Conservation (phyloP, 1,284 basidiomycete species). For the Vanrija pseudolonga region DNA sequence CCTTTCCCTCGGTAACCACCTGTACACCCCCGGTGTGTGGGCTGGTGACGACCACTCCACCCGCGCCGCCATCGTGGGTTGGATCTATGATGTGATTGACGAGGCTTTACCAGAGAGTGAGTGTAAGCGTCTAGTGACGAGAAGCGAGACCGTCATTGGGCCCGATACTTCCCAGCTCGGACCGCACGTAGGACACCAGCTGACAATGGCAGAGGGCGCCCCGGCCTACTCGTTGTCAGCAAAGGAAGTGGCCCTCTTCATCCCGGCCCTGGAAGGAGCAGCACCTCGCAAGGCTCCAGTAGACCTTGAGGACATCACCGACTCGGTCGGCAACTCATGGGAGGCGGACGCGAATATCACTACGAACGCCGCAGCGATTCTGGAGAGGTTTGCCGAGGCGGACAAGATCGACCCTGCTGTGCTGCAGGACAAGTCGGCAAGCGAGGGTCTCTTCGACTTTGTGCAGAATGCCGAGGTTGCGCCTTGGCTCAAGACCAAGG, state of each 20-base stretch:
- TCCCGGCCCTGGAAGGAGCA: background rate
- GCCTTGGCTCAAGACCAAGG: background rate
- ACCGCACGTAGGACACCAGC: background rate
- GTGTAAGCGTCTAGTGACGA: background rate
- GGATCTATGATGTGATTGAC: constrained; percentile 1
- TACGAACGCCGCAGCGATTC: constrained; percentile 1
- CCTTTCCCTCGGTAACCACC: background rate
- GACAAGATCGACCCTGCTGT: constrained; percentile 8
- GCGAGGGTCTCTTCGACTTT: constrained; percentile 19
- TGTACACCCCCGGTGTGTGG: constrained; percentile 3
- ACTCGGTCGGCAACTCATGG: constrained; percentile 2
- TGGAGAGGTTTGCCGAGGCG: constrained; percentile 2
- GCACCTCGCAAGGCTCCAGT: background rate
- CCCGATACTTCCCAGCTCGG: too few species aligned
- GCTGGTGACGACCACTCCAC: background rate
- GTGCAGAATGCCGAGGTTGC: constrained; percentile 16
- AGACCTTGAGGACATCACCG: background rate
- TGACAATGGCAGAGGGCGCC: background rate
- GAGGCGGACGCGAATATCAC: constrained; percentile 1
- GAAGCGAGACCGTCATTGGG: too few species aligned
- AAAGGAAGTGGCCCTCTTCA: background rate
- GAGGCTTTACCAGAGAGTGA: background rate
- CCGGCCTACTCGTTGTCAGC: background rate
- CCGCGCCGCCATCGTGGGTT: background rate
- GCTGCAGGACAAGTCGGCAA: background rate